These are phyloP conservation scores for Ceratocystis cubensis DNA, from an alignment of 2,329 filamentous ascomycete species.

Conservation along the genomic window DNA sequence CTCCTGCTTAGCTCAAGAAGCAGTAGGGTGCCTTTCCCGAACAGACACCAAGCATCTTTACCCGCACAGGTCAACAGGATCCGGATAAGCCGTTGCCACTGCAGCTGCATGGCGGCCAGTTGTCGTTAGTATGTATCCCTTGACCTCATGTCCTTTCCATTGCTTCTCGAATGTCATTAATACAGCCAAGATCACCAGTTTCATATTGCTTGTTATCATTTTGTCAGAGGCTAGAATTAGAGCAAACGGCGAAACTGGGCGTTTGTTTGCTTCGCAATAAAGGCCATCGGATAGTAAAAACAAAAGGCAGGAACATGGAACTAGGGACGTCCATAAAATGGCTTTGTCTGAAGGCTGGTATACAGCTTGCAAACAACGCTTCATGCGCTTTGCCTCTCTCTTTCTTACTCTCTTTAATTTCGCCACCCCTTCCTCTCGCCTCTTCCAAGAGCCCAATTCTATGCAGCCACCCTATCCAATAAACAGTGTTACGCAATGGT, in stretches of 20 bases:
- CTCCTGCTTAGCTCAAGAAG: not conserved
- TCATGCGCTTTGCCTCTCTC: not conserved
- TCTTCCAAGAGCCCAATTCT: not conserved
- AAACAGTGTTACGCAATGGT: conserved; percentile 2
- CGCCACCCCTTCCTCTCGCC: not conserved
- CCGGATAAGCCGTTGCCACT: not conserved
- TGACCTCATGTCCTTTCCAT: not conserved
- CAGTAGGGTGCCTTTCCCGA: not conserved
- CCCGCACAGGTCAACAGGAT: not conserved
- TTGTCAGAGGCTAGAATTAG: not conserved
- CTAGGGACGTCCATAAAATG: not conserved
- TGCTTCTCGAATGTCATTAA: not conserved
- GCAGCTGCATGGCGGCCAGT: not conserved
- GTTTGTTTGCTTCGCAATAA: not conserved
- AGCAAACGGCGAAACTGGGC: not conserved
- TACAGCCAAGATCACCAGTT: not conserved
- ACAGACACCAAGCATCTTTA: not conserved
- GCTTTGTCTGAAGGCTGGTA: not conserved
- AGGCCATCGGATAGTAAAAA: not conserved
- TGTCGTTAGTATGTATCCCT: not conserved
- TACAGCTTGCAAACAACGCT: no score
- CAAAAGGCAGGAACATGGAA: not conserved
- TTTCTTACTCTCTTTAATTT: not conserved
- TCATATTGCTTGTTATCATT: not conserved
- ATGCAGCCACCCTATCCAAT: not conserved